A percentile compares a stretch with the other conserved stretches of the same genome.
These are phyloP conservation scores for Calocybe gambosa DNA, from an alignment of 1,284 basidiomycete species.

Conservation along the genomic window DNA sequence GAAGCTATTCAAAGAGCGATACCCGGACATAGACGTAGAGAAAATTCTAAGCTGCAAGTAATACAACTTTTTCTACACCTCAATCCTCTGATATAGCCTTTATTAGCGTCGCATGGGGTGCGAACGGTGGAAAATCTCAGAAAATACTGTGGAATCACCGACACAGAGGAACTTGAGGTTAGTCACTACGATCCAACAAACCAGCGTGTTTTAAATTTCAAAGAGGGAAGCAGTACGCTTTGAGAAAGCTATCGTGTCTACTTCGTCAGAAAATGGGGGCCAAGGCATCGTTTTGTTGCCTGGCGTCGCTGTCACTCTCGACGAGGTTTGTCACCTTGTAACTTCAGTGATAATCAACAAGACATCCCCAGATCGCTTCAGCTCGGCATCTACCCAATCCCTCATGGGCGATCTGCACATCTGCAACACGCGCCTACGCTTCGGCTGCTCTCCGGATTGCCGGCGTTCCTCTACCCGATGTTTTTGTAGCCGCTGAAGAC, in stretches of 20 bases:
- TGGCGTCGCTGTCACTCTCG: conserved; percentile 50
- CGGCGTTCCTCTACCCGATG: conserved; percentile 50
- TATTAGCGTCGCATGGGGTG: conserved; percentile 70
- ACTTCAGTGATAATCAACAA: not conserved
- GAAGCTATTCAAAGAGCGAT: conserved; percentile 57
- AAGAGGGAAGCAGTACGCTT: conserved; percentile 63
- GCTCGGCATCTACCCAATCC: conserved; percentile 43
- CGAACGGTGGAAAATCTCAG: conserved; percentile 76
- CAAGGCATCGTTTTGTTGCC: conserved; percentile 59
- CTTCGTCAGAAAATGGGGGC: conserved; percentile 44
- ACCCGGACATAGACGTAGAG: conserved; percentile 56
- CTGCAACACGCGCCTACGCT: conserved; percentile 58
- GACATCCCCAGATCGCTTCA: conserved; percentile 34
- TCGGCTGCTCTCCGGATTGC: conserved; percentile 46
- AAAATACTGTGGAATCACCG: conserved; percentile 63
- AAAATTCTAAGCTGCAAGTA: conserved; percentile 56
- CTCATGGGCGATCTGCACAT: conserved; percentile 65
- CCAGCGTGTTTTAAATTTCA: not conserved
- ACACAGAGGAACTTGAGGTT: conserved; percentile 65
- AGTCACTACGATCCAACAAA: conserved; percentile 9
- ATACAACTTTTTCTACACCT: conserved; percentile 16
- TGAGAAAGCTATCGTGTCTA: conserved; percentile 59
- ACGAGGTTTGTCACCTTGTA: conserved; percentile 33
- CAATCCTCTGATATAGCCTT: conserved; percentile 5
- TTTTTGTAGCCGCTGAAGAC: conserved; percentile 76